Evolutionary conservation across 306 rosid genomes (phyloP).

Genomic region (Glycyrrhiza uralensis): DNA sequence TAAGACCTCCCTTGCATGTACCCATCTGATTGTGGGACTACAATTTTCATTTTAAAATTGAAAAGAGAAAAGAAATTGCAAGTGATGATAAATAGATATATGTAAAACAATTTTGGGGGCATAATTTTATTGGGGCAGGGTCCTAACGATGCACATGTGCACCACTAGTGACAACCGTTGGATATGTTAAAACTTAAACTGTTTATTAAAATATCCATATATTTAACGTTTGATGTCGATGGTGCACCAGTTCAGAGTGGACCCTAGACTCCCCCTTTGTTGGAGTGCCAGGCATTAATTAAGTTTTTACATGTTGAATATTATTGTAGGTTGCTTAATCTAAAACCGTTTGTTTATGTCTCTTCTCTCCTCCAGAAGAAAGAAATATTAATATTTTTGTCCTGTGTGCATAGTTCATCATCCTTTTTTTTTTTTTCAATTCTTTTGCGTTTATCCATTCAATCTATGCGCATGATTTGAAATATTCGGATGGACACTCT

Average conservation of each 20-base stretch:
- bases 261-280: no score
- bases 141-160: no score
- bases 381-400: not conserved
- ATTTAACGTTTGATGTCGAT: no score
- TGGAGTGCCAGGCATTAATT: no score
- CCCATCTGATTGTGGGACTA: slow-evolving; percentile 30
- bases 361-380: not conserved
- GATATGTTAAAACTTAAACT: no score
- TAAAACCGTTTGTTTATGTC: no score
- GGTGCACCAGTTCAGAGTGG: no score
- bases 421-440: not conserved
- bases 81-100: no score
- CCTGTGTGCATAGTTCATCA: not conserved
- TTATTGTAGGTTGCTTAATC: not conserved
- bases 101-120: no score
- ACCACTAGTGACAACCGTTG: no score
- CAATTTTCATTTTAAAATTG: slow-evolving; percentile 5
- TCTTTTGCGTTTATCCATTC: not conserved
- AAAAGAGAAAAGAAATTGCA: slow-evolving; percentile 18
- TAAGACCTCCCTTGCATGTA: slow-evolving; percentile 68
- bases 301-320: slow-evolving; percentile 13
- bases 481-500: slow-evolving; percentile 18
- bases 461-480: slow-evolving; percentile 32
- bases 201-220: no score
- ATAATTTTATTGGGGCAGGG: slow-evolving; percentile 19